Evolutionary conservation across 106 monocot genomes (phyloP), one percentile per base, ranked within the genome.

Genomic region (Dendrobium chrysotoxum): DNA sequence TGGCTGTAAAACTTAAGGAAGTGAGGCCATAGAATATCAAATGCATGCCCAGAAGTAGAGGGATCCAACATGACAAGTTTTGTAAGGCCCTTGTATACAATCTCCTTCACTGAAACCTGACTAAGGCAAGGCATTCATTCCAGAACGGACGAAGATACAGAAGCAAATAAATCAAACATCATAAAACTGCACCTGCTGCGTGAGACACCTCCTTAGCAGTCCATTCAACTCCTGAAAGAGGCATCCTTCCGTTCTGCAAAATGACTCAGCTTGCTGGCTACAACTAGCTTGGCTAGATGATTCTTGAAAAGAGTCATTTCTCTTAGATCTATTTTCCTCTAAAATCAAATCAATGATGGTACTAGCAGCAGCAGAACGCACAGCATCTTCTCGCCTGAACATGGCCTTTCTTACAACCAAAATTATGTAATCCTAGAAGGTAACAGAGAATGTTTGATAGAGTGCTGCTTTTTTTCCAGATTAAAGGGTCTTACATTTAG

Each of bases 241-340:
- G 65, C 79, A 76, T 70, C 75, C 79, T 21, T 81, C 75, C 65
- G n/a, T 78, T 53, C 78, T 79, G 53, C 31, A 28, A 20, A 81
- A 68, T 54, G 85, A 58, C 40, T 88, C 92, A 86, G 75, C 78
- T 84, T 94, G 92, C 72, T 98, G 98, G 79, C 98, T 98, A 79
- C 86, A 92, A 82, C 98, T 98, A 75, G 98, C 92, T 83, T 98
- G 98, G 76, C 98, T 98, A 15, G 98, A 95, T 65, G 98, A 98
- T 35, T 94, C 94, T 77, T 89, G 83, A 61, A 91, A 58, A 75
- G 86, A 75, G 80, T 86, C 77, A 77, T 40, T 87, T 92, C 84
- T 89, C 82, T 77, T 86, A 10, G 67, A 90, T 68, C 76, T 92
- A 41, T 45, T 85, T 82, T 94, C 90, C 42, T 78, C 53, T 44